A percentile compares a stretch with the other conserved stretches of the same genome.
phyloP scores from a whole-genome alignment of 371 early-diverging fungal genomes.

The Mucor sp. region DNA sequence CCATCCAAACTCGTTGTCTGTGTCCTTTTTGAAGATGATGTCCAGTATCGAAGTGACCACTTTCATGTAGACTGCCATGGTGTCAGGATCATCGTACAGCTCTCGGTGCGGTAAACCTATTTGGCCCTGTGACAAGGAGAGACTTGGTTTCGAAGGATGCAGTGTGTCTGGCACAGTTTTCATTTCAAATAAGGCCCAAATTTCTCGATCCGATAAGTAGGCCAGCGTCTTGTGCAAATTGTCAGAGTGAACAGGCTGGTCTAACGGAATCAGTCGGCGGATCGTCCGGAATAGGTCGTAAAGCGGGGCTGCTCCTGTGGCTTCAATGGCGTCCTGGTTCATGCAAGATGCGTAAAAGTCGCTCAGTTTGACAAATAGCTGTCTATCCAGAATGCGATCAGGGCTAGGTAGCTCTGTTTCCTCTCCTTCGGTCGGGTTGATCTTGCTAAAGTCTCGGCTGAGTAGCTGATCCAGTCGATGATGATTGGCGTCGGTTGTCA shows the following conservation, averaged over 20 bases:
- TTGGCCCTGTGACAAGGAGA: constrained; percentile 46
- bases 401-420: constrained; percentile 29
- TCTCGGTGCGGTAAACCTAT: constrained; percentile 54
- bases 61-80: constrained; percentile 29
- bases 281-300: constrained; percentile 41
- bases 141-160: neutral
- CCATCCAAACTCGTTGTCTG: constrained; percentile 35
- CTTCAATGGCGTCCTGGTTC: constrained; percentile 40
- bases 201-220: constrained; percentile 16
- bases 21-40: constrained; percentile 28
- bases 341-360: constrained; percentile 56
- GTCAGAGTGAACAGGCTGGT: neutral
- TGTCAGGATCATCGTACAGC: constrained; percentile 46
- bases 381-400: constrained; percentile 41
- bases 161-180: constrained; percentile 19
- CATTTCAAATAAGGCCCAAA: constrained; percentile 42
- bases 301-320: constrained; percentile 37
- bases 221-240: constrained; percentile 21
- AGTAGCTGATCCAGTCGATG: constrained; percentile 24
- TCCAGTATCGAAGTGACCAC: constrained; percentile 34
- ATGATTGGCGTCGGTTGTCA: constrained; percentile 15
- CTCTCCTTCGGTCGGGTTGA: neutral
- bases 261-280: constrained; percentile 5
- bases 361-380: constrained; percentile 44
- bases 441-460: constrained; percentile 11